A percentile compares a stretch with the other conserved stretches of the same genome.
Evolutionary conservation across 768 basidiomycete species (phyloP).

Genomic region (Cystobasidium onofrii): DNA sequence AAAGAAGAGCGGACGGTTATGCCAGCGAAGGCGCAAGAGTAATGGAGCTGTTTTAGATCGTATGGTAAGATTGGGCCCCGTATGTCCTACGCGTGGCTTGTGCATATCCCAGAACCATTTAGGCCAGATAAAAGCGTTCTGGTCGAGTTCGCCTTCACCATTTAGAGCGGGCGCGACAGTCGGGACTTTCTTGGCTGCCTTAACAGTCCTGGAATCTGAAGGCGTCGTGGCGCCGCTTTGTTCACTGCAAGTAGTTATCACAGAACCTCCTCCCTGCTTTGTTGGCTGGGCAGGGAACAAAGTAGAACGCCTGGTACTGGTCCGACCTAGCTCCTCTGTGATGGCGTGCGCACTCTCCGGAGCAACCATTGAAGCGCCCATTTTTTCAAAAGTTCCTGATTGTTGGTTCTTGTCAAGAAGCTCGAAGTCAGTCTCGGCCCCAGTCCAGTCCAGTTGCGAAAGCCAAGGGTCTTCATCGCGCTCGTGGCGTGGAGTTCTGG

Average conservation of each 20-base stretch:
- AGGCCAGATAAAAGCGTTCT: slow-evolving; percentile 57
- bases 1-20: slow-evolving; percentile 71
- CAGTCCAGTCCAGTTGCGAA: slow-evolving; percentile 62
- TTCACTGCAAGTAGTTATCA: too few species aligned
- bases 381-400: too few species aligned
- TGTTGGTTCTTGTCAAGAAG: too few species aligned
- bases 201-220: too few species aligned
- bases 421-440: background rate
- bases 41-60: slow-evolving; percentile 74
- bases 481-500: background rate
- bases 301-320: too few species aligned
- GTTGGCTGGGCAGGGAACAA: too few species aligned
- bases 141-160: background rate
- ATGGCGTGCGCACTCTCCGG: too few species aligned
- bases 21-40: slow-evolving; percentile 78
- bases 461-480: slow-evolving; percentile 48
- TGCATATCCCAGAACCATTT: slow-evolving; percentile 91
- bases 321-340: too few species aligned
- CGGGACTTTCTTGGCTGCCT: background rate
- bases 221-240: too few species aligned
- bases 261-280: too few species aligned
- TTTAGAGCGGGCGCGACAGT: background rate
- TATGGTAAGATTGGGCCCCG: slow-evolving; percentile 63
- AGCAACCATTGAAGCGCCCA: too few species aligned
- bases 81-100: slow-evolving; percentile 40